Evolutionary conservation across 495 filamentous ascomycete species (phyloP).

Genomic region (Tuber umbilicatum): DNA sequence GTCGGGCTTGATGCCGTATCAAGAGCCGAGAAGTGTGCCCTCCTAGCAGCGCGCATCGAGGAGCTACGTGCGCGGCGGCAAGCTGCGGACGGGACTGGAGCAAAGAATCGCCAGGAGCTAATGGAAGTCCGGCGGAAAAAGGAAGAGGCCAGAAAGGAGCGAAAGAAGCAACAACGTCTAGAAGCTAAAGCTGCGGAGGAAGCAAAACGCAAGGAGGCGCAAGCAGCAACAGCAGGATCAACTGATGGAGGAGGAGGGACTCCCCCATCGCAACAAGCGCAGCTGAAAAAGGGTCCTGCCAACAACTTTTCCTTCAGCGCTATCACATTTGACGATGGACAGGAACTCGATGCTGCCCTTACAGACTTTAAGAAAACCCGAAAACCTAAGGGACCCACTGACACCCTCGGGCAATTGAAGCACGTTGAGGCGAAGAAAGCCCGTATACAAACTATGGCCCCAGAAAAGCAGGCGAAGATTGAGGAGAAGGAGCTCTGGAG

Average conservation of each 20-base stretch:
- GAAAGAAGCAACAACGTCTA: conserved; percentile 73
- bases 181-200: conserved; percentile 71
- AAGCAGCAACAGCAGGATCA: conserved; percentile 29
- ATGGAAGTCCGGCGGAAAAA: conserved; percentile 83
- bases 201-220: conserved; percentile 57
- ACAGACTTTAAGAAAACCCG: conserved; percentile 50
- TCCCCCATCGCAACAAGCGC: neutral
- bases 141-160: conserved; percentile 72
- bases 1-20: conserved; percentile 61
- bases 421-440: conserved; percentile 65
- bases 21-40: conserved; percentile 56
- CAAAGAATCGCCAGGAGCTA: conserved; percentile 76
- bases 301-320: conserved; percentile 81
- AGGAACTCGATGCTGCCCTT: conserved; percentile 62
- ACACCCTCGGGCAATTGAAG: conserved; percentile 66
- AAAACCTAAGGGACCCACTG: conserved; percentile 69
- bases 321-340: conserved; percentile 78
- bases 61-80: conserved; percentile 73
- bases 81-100: conserved; percentile 70
- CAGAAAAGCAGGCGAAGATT: conserved; percentile 71
- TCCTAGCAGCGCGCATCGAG: conserved; percentile 72
- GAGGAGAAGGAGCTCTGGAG: conserved; percentile 92
- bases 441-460: conserved; percentile 61
- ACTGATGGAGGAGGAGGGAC: neutral
- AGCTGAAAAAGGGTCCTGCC: conserved; percentile 19